Percentiles rank a stretch among this genome's conserved stretches.
phyloP scores from a whole-genome alignment of 305 asterid genomes.

The Solanum hybrid region DNA sequence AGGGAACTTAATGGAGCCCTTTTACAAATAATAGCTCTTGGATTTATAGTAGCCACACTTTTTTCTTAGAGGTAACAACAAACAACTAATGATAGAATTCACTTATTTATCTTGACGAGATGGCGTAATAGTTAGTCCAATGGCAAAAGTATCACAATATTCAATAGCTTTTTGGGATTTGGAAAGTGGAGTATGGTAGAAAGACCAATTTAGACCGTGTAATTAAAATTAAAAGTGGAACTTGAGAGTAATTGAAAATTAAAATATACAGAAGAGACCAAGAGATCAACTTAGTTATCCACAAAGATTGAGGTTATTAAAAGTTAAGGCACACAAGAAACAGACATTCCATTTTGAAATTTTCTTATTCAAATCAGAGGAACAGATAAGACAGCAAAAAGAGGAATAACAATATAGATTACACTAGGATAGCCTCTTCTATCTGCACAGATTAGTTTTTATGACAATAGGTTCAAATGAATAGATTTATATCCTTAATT shows the following conservation, averaged over 20 bases:
- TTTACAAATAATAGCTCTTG: background rate
- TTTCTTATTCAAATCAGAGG: background rate
- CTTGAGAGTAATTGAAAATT: background rate
- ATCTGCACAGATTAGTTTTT: background rate
- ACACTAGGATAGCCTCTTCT: background rate
- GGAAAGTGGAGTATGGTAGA: background rate
- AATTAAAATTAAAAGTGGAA: background rate
- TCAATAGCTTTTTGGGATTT: background rate
- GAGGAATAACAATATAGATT: background rate
- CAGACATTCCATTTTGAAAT: background rate
- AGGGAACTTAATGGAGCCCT: background rate
- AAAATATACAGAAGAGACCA: background rate
- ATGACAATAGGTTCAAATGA: no score
- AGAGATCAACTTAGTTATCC: background rate
- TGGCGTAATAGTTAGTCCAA: background rate
- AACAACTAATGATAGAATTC: background rate
- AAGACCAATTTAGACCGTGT: background rate
- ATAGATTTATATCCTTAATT: background rate
- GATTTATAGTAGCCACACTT: background rate
- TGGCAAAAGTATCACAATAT: background rate
- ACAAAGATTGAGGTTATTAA: background rate
- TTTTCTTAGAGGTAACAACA: background rate
- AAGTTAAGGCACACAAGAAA: background rate
- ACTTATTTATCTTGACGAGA: background rate
- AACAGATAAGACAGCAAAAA: background rate